Conservation (phyloP, 257 asterid species). For the Jasminum sambac region DNA sequence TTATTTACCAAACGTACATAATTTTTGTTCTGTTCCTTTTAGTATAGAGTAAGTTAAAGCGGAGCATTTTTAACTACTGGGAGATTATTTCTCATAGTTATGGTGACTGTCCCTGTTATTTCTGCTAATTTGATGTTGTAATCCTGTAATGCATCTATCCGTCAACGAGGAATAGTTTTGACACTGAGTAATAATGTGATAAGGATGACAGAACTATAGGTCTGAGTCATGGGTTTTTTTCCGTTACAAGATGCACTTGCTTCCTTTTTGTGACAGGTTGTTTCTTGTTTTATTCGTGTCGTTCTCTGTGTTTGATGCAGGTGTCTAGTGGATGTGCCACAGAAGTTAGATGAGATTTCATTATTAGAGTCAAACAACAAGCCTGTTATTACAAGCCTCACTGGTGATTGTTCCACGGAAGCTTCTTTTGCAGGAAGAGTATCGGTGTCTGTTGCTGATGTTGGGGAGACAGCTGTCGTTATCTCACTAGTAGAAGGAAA, state of each 20-base stretch:
- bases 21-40: background rate
- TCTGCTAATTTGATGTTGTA: background rate
- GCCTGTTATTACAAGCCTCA: slow-evolving; percentile 36
- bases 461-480: slow-evolving; percentile 84
- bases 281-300: slow-evolving; percentile 32
- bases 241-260: slow-evolving; percentile 16
- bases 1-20: background rate
- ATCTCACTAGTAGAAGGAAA: slow-evolving; percentile 62
- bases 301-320: slow-evolving; percentile 52
- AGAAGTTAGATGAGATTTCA: slow-evolving; percentile 34
- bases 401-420: slow-evolving; percentile 37
- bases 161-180: background rate
- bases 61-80: background rate
- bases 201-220: background rate
- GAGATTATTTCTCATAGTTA: background rate
- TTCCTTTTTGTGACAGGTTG: slow-evolving; percentile 19
- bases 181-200: background rate
- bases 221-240: slow-evolving; percentile 6
- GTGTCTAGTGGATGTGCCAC: slow-evolving; percentile 47
- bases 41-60: background rate
- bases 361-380: slow-evolving; percentile 36
- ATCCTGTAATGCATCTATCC: background rate
- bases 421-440: slow-evolving; percentile 72
- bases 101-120: background rate
- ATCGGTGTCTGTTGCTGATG: slow-evolving; percentile 81